These are phyloP conservation scores for Lentinus brumalis DNA, from an alignment of 768 basidiomycete species.

Conservation along the genomic window DNA sequence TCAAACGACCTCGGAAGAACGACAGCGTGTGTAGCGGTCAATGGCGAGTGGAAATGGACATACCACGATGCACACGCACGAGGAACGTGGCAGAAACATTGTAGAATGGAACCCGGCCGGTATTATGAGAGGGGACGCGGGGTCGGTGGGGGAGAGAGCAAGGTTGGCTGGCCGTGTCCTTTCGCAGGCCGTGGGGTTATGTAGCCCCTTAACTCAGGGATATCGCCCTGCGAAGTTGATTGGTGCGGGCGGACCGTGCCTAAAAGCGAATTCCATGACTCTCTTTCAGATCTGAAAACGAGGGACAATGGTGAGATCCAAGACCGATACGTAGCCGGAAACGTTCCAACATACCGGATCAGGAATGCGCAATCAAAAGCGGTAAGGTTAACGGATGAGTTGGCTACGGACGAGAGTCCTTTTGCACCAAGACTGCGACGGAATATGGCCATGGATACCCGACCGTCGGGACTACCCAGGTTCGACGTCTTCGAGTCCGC, in stretches of 20 bases:
- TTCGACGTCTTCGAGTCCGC: slow-evolving; percentile 19
- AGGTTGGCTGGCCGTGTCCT: slow-evolving; percentile 3
- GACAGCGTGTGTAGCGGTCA: slow-evolving; percentile 17
- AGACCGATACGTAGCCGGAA: slow-evolving; percentile 15
- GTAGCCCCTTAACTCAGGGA: slow-evolving; percentile 7
- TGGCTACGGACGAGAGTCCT: slow-evolving; percentile 4
- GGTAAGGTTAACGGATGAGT: slow-evolving; percentile 1
- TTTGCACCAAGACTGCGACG: slow-evolving; percentile 1
- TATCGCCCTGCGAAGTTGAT: slow-evolving; percentile 14
- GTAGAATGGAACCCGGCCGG: slow-evolving; percentile 16
- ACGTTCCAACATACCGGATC: slow-evolving; percentile 16
- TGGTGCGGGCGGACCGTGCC: slow-evolving; percentile 9
- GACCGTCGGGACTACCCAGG: slow-evolving; percentile 14
- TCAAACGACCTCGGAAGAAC: slow-evolving; percentile 25
- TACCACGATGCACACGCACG: slow-evolving; percentile 20
- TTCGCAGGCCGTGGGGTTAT: slow-evolving; percentile 15
- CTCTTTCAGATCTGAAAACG: slow-evolving; percentile 12
- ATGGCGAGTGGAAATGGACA: slow-evolving; percentile 9
- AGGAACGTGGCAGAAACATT: slow-evolving; percentile 18
- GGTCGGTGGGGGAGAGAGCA: slow-evolving; percentile 5
- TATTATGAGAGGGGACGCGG: slow-evolving; percentile 6
- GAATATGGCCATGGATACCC: slow-evolving; percentile 17
- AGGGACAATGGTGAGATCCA: slow-evolving; percentile 23
- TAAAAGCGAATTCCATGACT: slow-evolving; percentile 19
- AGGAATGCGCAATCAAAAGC: slow-evolving; percentile 12